Conservation (phyloP, 2,329 filamentous ascomycete genomes). For the Calonectria multiphialidica region DNA sequence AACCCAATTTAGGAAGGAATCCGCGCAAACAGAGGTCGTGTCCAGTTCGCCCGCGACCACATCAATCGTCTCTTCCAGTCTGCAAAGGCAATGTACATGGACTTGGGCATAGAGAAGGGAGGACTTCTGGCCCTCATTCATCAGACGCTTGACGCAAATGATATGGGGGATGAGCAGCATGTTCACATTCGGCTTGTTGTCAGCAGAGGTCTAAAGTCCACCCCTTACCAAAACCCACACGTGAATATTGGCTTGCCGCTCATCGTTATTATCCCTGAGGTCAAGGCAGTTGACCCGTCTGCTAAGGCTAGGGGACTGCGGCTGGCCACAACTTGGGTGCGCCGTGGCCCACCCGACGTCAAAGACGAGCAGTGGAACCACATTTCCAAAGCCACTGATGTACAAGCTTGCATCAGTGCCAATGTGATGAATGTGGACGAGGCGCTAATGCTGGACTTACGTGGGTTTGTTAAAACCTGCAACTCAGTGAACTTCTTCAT, state of each 20-base stretch:
- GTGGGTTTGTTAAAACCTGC: conserved; percentile 47
- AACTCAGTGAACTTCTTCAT: conserved; percentile 50
- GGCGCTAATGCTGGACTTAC: conserved; percentile 45
- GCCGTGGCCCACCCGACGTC: conserved; percentile 45
- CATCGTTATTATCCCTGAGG: conserved; percentile 47
- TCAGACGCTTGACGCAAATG: conserved; percentile 42
- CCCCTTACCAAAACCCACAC: conserved; percentile 42
- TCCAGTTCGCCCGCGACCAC: conserved; percentile 45
- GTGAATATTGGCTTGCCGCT: conserved; percentile 45
- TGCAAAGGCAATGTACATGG: conserved; percentile 47
- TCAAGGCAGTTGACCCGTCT: conserved; percentile 40
- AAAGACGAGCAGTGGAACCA: conserved; percentile 49
- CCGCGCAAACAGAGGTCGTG: conserved; percentile 36
- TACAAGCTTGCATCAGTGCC: conserved; percentile 46
- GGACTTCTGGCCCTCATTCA: conserved; percentile 40
- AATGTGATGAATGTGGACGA: conserved; percentile 47
- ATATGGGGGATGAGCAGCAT: conserved; percentile 41
- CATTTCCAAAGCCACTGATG: conserved; percentile 47
- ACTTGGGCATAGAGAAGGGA: conserved; percentile 42
- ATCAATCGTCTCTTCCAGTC: conserved; percentile 44
- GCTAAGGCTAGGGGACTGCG: conserved; percentile 39
- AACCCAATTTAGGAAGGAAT: conserved; percentile 38
- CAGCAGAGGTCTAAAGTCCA: conserved; percentile 45
- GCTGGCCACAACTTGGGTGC: conserved; percentile 44
- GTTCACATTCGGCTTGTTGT: conserved; percentile 46